Evolutionary conservation across 495 filamentous ascomycete genomes (phyloP).

Genomic region (Podospora sp.): DNA sequence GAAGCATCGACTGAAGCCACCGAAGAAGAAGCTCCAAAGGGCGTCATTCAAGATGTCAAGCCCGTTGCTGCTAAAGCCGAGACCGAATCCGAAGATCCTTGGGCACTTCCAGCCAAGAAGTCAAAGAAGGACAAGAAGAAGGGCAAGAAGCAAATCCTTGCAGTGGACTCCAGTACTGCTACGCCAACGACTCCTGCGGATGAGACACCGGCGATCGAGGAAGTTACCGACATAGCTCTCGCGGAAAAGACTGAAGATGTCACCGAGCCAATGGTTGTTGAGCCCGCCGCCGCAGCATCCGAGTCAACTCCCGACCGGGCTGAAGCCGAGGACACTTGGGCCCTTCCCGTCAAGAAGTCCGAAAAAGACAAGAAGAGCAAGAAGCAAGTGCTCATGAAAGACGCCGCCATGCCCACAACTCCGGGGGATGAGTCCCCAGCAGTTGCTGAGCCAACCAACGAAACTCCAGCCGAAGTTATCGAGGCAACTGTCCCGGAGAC

Average conservation of each 20-base stretch:
- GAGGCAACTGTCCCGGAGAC: neutral
- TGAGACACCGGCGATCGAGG: neutral
- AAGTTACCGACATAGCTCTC: neutral
- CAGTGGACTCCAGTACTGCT: constrained; percentile 23
- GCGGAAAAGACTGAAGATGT: neutral
- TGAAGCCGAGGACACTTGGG: constrained; percentile 4
- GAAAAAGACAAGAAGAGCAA: constrained; percentile 29
- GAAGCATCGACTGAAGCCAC: neutral
- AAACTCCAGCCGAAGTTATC: neutral
- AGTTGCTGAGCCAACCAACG: neutral
- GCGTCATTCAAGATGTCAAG: neutral
- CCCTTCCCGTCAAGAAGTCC: constrained; percentile 26
- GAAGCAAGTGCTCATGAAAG: constrained; percentile 6
- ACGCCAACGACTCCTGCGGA: constrained; percentile 17
- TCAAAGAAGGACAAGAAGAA: constrained; percentile 44
- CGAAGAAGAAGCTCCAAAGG: neutral
- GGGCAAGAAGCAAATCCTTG: constrained; percentile 24
- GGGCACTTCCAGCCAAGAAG: constrained; percentile 26
- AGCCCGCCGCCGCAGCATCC: neutral
- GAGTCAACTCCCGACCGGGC: neutral
- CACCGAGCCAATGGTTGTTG: neutral
- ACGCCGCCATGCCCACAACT: neutral
- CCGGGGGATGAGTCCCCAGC: neutral
- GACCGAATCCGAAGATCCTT: constrained; percentile 1
- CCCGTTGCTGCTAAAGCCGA: neutral